Evolutionary conservation across 2,329 filamentous ascomycete genomes (phyloP), one percentile per base, ranked within the genome.

Genomic region (Xylariales sp.): DNA sequence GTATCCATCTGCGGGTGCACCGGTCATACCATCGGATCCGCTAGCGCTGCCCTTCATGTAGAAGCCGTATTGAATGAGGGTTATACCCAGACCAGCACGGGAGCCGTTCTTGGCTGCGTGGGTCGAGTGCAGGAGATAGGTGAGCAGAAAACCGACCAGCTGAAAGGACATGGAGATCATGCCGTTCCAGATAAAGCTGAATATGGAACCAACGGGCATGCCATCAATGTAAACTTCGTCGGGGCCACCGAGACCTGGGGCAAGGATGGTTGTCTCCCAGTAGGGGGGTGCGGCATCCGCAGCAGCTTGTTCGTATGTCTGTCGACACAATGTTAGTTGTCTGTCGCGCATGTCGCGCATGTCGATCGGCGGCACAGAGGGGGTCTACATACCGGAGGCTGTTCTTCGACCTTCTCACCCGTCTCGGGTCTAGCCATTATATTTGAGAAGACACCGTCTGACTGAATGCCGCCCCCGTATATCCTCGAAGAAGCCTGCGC

Each of bases 111-210:
- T 98, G 55, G 93, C 93, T 4, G 93, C 93, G 64, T 98, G 93
- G 6, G 91, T 95, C 21, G 93, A 97, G 73, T 98, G 93, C 3
- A 98, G 78, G 43, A 98, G 86, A 63, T 98, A 98, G 20, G 93
- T 97, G 55, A 98, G 85, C 21, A 98, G 80, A 74, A 98, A 98
- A 40, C 93, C 93, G 65, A 96, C 88, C 49, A 97, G 79, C 64
- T 95, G 88, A 73, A 98, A 97, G 31, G 90, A 95, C 76, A 95
- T 91, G 50, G 88, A 94, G 51, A 98, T 97, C 80, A 97, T 90
- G 67, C 78, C 86, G 67, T 94, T 94, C 88, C 88, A 94, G 52
- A 91, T 70, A 56, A 94, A 94, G 46, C 81, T 85, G 68, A 94
- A 94, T 47, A 93, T 70, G 36, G 86, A 89, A 49, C 88, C 88